Percentiles rank a stretch among this genome's conserved stretches.
These are phyloP conservation scores for Auricularia auricula-judae DNA, from an alignment of 768 basidiomycete species.

Conservation along the genomic window DNA sequence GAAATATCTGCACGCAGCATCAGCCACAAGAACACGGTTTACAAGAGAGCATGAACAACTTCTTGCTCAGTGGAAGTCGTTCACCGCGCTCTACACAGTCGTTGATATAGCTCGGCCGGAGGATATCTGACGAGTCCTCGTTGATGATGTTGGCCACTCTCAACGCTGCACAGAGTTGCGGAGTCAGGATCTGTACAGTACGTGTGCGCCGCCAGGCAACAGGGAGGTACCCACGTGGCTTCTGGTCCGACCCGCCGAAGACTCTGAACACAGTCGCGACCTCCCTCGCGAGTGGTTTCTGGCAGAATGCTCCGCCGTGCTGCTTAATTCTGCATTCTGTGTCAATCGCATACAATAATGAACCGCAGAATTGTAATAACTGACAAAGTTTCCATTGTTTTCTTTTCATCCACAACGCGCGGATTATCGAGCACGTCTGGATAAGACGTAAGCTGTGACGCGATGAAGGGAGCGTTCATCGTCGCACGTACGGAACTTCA, in stretches of 20 bases:
- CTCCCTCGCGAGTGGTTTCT: conserved; percentile 16
- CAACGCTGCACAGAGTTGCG: conserved; percentile 38
- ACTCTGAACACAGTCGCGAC: background rate
- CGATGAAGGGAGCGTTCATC: background rate
- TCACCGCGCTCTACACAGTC: conserved; percentile 59
- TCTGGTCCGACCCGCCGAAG: background rate
- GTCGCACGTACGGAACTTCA: conserved; percentile 65
- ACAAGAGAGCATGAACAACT: conserved; percentile 29
- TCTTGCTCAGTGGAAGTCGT: conserved; percentile 51
- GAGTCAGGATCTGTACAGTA: background rate
- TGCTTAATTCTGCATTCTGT: conserved; percentile 44
- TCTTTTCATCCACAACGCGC: conserved; percentile 39
- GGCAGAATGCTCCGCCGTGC: conserved; percentile 55
- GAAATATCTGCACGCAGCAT: conserved; percentile 45
- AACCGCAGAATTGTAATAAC: conserved; percentile 9
- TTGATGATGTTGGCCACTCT: conserved; percentile 61
- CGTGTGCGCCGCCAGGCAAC: background rate
- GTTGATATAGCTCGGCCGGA: conserved; percentile 72
- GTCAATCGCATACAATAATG: too few species aligned
- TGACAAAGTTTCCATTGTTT: conserved; percentile 54
- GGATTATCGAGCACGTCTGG: background rate
- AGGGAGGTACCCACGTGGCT: background rate
- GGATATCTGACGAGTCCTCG: conserved; percentile 58
- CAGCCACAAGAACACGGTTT: background rate
- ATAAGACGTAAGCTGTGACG: background rate